Evolutionary conservation across 2,329 filamentous ascomycete species (phyloP), one percentile per base, ranked within the genome.

Genomic region (Teratosphaeria gauchensis): DNA sequence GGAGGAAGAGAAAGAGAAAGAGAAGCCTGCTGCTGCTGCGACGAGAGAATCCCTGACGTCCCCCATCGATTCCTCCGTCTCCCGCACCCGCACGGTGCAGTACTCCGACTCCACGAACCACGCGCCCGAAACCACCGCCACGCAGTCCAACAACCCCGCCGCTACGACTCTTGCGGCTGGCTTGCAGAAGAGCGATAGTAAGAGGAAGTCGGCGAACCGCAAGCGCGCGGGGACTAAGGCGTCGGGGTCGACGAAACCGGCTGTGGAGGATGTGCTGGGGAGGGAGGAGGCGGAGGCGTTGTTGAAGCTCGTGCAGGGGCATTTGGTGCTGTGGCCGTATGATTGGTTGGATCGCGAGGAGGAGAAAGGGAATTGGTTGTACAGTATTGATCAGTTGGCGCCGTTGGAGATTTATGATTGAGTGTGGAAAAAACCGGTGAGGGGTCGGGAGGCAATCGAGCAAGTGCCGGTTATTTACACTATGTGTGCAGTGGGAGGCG

Each of bases 281-380:
- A 84, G 83, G 57, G 81, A 82, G 5, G 89, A 95, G 64, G 89
- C 91, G 1, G 92, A 95, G 71, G 87, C 89, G 66, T 75, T 97
- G 65, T 78, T 96, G 64, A 83, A 84, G 63, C 77, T 94, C 76
- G 82, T 94, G 30, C 92, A 97, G 73, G 94, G 94, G 1, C 86
- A 92, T 71, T 74, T 99, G 56, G 92, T 99, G 30, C 78, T 90
- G 63, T 99, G 95, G 79, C 94, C 94, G 5, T 96, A 97, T 74
- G 90, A 99, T 69, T 99, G 95, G 84, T 82, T 96, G 57, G 83
- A 88, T 66, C 88, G 87, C 58, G 94, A 97, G 76, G 94, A 97
- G 77, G 84, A 86, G 69, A 92, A 90, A 64, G 90, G 91, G 58
- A 95, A 96, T 71, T 99, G 94, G 94, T 82, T 96, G 62, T 97